phyloP scores from a whole-genome alignment of 306 rosid species.

The Malus asiatica region DNA sequence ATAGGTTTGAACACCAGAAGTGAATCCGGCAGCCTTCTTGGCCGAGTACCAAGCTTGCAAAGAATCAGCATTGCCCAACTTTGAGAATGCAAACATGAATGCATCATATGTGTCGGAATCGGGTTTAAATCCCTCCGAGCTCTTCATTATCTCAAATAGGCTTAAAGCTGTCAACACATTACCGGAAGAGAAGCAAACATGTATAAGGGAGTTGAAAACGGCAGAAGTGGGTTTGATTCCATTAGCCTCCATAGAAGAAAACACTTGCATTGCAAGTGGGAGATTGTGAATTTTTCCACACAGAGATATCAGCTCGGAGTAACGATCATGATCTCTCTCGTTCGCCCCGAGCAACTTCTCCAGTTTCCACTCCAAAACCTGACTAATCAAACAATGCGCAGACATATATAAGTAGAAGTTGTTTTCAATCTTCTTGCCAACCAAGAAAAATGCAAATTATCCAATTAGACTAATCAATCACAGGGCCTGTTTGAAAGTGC shows the following conservation, averaged over 20 bases:
- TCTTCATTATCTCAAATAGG: conserved; percentile 61
- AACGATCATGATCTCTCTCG: conserved; percentile 29
- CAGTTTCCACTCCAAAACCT: conserved; percentile 75
- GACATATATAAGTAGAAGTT: background rate
- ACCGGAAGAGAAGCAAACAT: conserved; percentile 47
- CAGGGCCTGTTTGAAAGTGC: too few species aligned
- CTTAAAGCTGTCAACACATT: conserved; percentile 43
- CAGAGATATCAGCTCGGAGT: conserved; percentile 44
- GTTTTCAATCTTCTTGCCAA: background rate
- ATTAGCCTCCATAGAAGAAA: conserved; percentile 50
- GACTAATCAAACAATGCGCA: conserved; percentile 13
- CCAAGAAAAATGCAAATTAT: background rate
- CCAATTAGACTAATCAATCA: background rate
- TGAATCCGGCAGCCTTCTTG: conserved; percentile 38
- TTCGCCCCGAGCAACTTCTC: conserved; percentile 49
- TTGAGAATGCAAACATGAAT: conserved; percentile 43
- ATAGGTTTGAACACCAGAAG: conserved; percentile 36
- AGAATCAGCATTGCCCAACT: conserved; percentile 34
- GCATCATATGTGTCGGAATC: conserved; percentile 36
- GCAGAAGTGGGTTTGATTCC: conserved; percentile 47
- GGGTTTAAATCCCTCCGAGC: conserved; percentile 46
- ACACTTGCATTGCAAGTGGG: conserved; percentile 46
- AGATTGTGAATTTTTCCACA: conserved; percentile 42
- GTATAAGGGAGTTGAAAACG: conserved; percentile 57
- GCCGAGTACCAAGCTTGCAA: conserved; percentile 60